A percentile compares a stretch with the other conserved stretches of the same genome.
Conservation (phyloP, 495 filamentous ascomycete genomes). For the Copromyces sp. region DNA sequence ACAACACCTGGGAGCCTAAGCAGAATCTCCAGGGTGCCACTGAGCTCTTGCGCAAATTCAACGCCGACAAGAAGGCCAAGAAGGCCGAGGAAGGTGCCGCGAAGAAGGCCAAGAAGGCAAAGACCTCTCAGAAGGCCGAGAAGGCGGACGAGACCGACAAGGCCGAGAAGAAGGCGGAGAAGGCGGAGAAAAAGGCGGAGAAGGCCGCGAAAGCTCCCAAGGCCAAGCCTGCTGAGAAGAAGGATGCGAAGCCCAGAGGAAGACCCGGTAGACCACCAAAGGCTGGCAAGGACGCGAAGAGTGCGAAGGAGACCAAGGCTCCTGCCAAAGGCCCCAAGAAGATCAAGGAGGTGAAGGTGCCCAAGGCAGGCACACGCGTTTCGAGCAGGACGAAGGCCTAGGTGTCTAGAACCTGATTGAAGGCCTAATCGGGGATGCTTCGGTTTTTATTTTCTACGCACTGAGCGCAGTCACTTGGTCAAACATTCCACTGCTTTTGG, state of each 20-base stretch:
- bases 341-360: not conserved
- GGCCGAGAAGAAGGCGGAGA: conserved; percentile 7
- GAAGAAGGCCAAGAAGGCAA: not conserved
- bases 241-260: not conserved
- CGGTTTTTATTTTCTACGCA: not conserved
- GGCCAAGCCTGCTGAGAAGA: not conserved
- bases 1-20: conserved; percentile 38
- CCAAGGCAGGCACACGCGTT: not conserved
- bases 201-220: conserved; percentile 1
- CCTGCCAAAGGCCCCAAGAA: not conserved
- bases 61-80: conserved; percentile 19
- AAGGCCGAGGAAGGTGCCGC: conserved; percentile 3
- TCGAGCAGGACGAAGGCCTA: not conserved
- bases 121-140: not conserved
- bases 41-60: conserved; percentile 17
- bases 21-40: conserved; percentile 18
- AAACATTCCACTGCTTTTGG: not conserved
- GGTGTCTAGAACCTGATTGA: not conserved
- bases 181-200: not conserved
- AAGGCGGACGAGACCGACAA: conserved; percentile 1
- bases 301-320: not conserved
- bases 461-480: not conserved
- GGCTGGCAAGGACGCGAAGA: not conserved
- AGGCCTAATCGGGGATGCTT: not conserved
- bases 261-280: not conserved